These are phyloP conservation scores for Debaryomyces robertsiae DNA, from an alignment of 1,139 yeast species.

Conservation along the genomic window DNA sequence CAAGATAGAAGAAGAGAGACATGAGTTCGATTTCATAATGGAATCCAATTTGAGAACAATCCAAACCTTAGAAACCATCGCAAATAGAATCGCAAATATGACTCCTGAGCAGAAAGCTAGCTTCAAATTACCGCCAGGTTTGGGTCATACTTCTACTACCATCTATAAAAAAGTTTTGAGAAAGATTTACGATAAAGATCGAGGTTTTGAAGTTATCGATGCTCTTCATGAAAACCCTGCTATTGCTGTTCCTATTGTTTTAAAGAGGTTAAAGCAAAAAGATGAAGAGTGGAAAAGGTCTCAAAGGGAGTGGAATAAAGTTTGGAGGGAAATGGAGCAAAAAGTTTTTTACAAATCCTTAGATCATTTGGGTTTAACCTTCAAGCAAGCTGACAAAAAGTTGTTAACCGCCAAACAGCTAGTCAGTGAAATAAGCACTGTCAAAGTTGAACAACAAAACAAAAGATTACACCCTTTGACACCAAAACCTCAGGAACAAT, in stretches of 20 bases:
- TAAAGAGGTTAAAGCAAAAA: slow-evolving; percentile 90
- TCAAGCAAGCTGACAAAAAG: slow-evolving; percentile 95
- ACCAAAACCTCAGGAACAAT: slow-evolving; percentile 82
- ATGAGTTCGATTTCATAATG: slow-evolving; percentile 93
- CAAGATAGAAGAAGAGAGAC: slow-evolving; percentile 96
- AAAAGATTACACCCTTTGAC: slow-evolving; percentile 83
- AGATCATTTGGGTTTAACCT: slow-evolving; percentile 93
- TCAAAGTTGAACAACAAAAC: slow-evolving; percentile 82
- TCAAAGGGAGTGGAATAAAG: slow-evolving; percentile 98
- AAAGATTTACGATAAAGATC: slow-evolving; percentile 89
- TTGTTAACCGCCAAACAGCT: slow-evolving; percentile 85
- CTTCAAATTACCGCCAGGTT: slow-evolving; percentile 88
- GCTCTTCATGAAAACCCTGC: slow-evolving; percentile 95
- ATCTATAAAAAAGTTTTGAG: slow-evolving; percentile 92
- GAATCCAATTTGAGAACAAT: slow-evolving; percentile 94
- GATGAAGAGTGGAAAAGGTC: slow-evolving; percentile 99
- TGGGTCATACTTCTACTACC: slow-evolving; percentile 88
- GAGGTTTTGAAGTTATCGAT: slow-evolving; percentile 94
- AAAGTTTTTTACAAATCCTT: slow-evolving; percentile 90
- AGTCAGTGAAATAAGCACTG: slow-evolving; percentile 88
- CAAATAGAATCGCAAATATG: slow-evolving; percentile 93
- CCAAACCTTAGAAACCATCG: slow-evolving; percentile 93
- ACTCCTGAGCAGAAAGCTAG: slow-evolving; percentile 81
- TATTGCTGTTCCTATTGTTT: slow-evolving; percentile 89
- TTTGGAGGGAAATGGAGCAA: slow-evolving; percentile 98